Evolutionary conservation across 139 green algal species (phyloP).

Genomic region (Micractinium conductrix): DNA sequence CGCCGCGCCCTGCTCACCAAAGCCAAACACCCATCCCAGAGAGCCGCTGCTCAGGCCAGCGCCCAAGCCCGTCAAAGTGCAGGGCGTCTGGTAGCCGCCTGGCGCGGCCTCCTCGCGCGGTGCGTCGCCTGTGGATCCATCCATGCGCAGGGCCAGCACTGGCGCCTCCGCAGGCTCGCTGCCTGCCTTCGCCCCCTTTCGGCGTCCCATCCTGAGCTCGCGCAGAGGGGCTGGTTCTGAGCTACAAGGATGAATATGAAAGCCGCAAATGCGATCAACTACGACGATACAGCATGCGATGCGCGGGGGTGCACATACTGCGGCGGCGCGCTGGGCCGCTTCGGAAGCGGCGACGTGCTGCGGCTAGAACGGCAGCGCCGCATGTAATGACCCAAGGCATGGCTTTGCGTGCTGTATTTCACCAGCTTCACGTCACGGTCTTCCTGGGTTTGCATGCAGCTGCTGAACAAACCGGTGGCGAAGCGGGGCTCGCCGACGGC

Average conservation of each 20-base stretch:
- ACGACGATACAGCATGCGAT: neutral
- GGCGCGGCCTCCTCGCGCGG: neutral
- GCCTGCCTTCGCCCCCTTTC: neutral
- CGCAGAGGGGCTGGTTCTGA: neutral
- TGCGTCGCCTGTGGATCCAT: neutral
- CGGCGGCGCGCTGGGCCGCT: neutral
- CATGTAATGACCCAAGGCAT: too few relatives aligned
- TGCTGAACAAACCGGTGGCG: too few relatives aligned
- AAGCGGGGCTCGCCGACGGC: too few relatives aligned
- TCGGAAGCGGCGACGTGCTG: too few relatives aligned
- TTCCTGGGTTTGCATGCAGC: too few relatives aligned
- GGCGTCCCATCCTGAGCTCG: neutral
- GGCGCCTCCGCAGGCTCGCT: neutral
- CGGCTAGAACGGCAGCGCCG: too few relatives aligned
- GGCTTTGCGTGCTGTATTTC: too few relatives aligned
- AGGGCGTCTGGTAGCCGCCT: slow-evolving; percentile 45
- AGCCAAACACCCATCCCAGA: slow-evolving; percentile 71
- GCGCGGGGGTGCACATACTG: neutral
- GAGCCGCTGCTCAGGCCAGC: slow-evolving; percentile 50
- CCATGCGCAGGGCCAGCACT: slow-evolving; percentile 29
- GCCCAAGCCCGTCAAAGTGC: slow-evolving; percentile 50
- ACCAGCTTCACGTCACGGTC: too few relatives aligned
- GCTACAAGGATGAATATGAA: neutral
- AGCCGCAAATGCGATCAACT: neutral
- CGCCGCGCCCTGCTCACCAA: slow-evolving; percentile 43